Percentiles rank a stretch among this genome's conserved stretches.
Evolutionary conservation across 257 asterid species (phyloP).

Genomic region (Solanum lycopersicoides): DNA sequence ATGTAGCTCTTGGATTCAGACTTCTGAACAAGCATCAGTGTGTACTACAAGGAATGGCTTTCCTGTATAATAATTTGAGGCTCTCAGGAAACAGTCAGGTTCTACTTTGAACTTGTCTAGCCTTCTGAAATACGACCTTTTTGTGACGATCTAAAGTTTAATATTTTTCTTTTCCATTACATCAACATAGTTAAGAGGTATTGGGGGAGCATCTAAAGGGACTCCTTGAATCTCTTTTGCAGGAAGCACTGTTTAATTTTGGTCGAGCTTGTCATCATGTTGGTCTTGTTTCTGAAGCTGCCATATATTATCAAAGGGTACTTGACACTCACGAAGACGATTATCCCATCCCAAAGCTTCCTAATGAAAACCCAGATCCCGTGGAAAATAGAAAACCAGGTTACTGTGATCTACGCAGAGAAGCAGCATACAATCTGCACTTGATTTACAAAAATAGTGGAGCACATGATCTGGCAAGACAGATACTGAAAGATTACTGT

Average conservation of each 20-base stretch:
- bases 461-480: conserved; percentile 81
- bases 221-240: neutral
- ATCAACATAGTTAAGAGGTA: neutral
- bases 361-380: conserved; percentile 36
- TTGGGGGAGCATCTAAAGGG: neutral
- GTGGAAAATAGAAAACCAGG: conserved; percentile 26
- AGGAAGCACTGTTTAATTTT: conserved; percentile 67
- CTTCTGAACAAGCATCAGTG: conserved; percentile 83
- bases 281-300: conserved; percentile 62
- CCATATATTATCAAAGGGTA: conserved; percentile 56
- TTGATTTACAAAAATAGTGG: conserved; percentile 67
- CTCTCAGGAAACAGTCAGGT: conserved; percentile 63
- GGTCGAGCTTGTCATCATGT: conserved; percentile 83
- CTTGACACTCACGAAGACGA: conserved; percentile 40
- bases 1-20: conserved; percentile 67
- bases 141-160: neutral
- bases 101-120: neutral
- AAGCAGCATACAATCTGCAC: conserved; percentile 82
- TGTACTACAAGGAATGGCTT: conserved; percentile 66
- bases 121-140: neutral
- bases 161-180: neutral
- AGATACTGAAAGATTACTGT: conserved; percentile 55
- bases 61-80: conserved; percentile 47
- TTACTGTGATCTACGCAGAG: conserved; percentile 67
- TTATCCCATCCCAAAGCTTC: conserved; percentile 53